Base-by-base conservation (phyloP, 1,139 yeast species). In the Debaryomyces udenii region DNA sequence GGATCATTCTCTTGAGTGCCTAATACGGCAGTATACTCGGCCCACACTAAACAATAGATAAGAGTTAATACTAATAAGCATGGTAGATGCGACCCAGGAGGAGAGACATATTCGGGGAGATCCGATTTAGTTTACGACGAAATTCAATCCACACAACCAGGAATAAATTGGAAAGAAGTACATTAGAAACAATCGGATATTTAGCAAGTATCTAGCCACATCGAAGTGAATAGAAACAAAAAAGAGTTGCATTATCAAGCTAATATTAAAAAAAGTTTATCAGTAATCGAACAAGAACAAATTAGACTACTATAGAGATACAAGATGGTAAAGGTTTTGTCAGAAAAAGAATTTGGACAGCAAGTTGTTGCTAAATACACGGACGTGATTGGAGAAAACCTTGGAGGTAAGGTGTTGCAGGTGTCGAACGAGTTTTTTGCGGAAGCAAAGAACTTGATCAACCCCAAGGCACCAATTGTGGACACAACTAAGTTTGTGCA, bases 351-450 rank as follows among this genome's bases (percentile, higher is more conserved):
- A 30, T 79, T 79, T 57, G 70, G 73, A 50, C 49, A 64, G 26
- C 59, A 68, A 41, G 59, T 79, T 42, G 80, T 75, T 18, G 68
- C 64, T 47, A 66, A 75, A 47, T 78, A 76, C 57, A 76, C 81
- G 35, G 80, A 93, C 60, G 89, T 90, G n/a, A 78, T 89, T 48
- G 94, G 93, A 35, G 86, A 80, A 50, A 85, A 86, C 54, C 68
- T 91, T 6, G 97, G 96, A 2, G 96, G 96, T 2, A 62, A 76
- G 47, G 80, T 89, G 13, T 56, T 86, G 27, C 65, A 76, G 16
- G 80, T 76, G 56, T 83, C 94, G 32, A 96, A 91, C 60, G 94
- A 91, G 65, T 91, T 95, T 94, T 91, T 91, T 66, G 98, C 97
- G 1, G 91, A 81, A 37, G 97, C 98, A n/a, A 79, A 76, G 35